Evolutionary conservation across 2,329 filamentous ascomycete genomes (phyloP).

Genomic region (Hypoxylon sp.): DNA sequence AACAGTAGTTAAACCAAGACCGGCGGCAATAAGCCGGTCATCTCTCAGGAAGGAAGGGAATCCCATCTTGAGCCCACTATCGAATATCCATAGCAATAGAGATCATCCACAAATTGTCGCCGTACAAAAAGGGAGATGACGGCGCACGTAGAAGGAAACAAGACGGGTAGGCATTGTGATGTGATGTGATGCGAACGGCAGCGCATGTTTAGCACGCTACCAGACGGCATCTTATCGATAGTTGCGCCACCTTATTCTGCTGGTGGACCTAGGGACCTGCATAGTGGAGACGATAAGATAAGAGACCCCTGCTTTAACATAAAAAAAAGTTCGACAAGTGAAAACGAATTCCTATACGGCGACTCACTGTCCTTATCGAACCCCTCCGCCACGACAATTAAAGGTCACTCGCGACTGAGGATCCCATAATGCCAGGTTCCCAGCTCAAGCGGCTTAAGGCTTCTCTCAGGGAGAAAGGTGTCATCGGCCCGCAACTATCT

Average conservation of each 20-base stretch:
- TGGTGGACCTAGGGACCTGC: constrained; percentile 3
- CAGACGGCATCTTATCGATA: constrained; percentile 22
- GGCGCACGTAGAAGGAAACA: neutral
- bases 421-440: constrained; percentile 84
- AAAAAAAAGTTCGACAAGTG: constrained; percentile 32
- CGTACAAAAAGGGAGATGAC: constrained; percentile 3
- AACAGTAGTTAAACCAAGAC: constrained; percentile 71
- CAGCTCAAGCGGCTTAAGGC: constrained; percentile 97
- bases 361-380: neutral
- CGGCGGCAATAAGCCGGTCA: constrained; percentile 68
- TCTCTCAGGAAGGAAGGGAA: constrained; percentile 60
- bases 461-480: constrained; percentile 88
- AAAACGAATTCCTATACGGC: constrained; percentile 7
- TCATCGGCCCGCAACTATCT: constrained; percentile 91
- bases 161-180: neutral
- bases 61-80: constrained; percentile 58
- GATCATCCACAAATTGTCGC: neutral
- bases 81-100: constrained; percentile 29
- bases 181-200: constrained; percentile 5
- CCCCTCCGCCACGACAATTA: constrained; percentile 14
- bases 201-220: constrained; percentile 1
- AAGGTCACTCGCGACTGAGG: constrained; percentile 3
- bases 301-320: constrained; percentile 17
- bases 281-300: constrained; percentile 46
- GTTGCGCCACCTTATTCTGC: neutral